Conservation (phyloP, 192 early-diverging fungal species). For the Coemansia sp. region DNA sequence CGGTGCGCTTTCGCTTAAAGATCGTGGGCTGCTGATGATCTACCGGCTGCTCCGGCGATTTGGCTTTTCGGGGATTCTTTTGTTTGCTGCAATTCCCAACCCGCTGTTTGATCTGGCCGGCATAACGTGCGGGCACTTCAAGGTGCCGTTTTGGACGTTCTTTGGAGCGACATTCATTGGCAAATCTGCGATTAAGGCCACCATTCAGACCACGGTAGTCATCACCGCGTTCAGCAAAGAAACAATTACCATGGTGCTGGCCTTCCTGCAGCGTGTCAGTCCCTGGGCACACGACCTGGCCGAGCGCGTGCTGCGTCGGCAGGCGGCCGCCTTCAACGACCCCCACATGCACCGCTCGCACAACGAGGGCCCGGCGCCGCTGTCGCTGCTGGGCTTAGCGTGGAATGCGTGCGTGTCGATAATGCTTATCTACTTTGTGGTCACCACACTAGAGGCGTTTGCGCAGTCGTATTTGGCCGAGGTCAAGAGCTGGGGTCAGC, state of each 20-base stretch:
- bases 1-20: slow-evolving; percentile 58
- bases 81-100: slow-evolving; percentile 96
- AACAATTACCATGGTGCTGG: slow-evolving; percentile 59
- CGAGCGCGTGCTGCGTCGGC: slow-evolving; percentile 47
- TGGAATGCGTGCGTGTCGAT: slow-evolving; percentile 78
- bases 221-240: slow-evolving; percentile 81
- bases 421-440: slow-evolving; percentile 82
- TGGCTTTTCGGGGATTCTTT: slow-evolving; percentile 87
- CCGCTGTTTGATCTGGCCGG: slow-evolving; percentile 95
- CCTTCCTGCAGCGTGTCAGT: slow-evolving; percentile 49
- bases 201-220: slow-evolving; percentile 77
- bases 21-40: slow-evolving; percentile 62
- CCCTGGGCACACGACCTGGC: slow-evolving; percentile 62
- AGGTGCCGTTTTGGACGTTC: slow-evolving; percentile 88
- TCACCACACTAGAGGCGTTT: slow-evolving; percentile 78
- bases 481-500: slow-evolving; percentile 41
- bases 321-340: slow-evolving; percentile 14
- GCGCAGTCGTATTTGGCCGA: slow-evolving; percentile 70
- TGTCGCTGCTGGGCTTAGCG: slow-evolving; percentile 56
- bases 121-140: slow-evolving; percentile 89
- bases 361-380: slow-evolving; percentile 21
- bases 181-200: slow-evolving; percentile 84
- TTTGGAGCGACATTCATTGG: slow-evolving; percentile 94
- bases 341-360: not conserved
- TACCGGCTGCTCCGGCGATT: slow-evolving; percentile 67